A percentile compares a stretch with the other conserved stretches of the same genome.
These are phyloP conservation scores for Myxozyma nipponensis DNA, from an alignment of 805 yeast genomes.

Conservation along the genomic window DNA sequence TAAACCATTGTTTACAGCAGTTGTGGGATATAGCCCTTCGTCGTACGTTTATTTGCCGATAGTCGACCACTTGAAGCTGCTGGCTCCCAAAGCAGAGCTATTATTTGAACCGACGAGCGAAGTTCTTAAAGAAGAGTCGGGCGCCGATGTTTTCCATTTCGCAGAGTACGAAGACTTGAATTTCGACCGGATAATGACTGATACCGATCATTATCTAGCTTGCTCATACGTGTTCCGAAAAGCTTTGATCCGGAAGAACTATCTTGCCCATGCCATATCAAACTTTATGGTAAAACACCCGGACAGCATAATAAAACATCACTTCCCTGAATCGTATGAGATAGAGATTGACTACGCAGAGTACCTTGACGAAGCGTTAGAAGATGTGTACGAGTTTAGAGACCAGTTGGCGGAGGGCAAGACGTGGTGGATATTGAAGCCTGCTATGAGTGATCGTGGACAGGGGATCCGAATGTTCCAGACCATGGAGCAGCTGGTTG, in stretches of 20 bases:
- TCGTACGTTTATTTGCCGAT: slow-evolving; percentile 46
- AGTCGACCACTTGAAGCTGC: slow-evolving; percentile 33
- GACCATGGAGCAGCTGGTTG: slow-evolving; percentile 74
- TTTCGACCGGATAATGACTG: slow-evolving; percentile 55
- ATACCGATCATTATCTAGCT: slow-evolving; percentile 51
- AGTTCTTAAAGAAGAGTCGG: slow-evolving; percentile 21
- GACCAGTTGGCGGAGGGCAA: slow-evolving; percentile 64
- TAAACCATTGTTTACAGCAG: too few relatives aligned
- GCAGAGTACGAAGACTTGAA: slow-evolving; percentile 89
- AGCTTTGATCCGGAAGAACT: slow-evolving; percentile 87
- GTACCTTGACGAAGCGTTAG: slow-evolving; percentile 87
- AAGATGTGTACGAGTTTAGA: slow-evolving; percentile 84
- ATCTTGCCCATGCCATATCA: slow-evolving; percentile 76
- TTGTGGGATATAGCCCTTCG: slow-evolving; percentile 37
- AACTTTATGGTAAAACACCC: slow-evolving; percentile 74
- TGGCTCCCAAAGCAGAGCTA: slow-evolving; percentile 39
- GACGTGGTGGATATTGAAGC: slow-evolving; percentile 76
- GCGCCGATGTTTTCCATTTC: slow-evolving; percentile 58
- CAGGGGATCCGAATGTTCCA: slow-evolving; percentile 87
- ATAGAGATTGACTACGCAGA: slow-evolving; percentile 94
- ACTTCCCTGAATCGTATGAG: slow-evolving; percentile 72
- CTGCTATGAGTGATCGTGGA: slow-evolving; percentile 95
- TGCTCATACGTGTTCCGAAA: slow-evolving; percentile 76
- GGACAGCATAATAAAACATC: slow-evolving; percentile 50
- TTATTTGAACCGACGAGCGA: slow-evolving; percentile 30